Percentiles rank a stretch among this genome's conserved stretches.
phyloP scores from a whole-genome alignment of 148 eudicot species.

The Rhododendron molle region DNA sequence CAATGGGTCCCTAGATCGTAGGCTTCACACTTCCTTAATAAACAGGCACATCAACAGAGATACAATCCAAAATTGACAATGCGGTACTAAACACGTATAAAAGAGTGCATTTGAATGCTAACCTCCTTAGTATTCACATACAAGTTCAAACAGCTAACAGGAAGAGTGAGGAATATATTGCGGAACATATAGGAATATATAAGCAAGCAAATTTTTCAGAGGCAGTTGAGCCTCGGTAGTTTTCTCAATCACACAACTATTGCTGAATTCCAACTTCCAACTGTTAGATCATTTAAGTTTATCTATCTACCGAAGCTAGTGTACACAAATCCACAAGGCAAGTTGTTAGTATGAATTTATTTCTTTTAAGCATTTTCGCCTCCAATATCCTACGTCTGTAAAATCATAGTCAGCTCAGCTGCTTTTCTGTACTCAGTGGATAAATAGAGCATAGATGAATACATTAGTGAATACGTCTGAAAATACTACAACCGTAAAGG shows the following conservation, averaged over 20 bases:
- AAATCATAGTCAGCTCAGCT: background rate
- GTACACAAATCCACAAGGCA: background rate
- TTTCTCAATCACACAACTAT: background rate
- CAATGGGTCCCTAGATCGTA: too few species aligned
- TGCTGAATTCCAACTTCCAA: background rate
- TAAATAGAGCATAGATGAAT: background rate
- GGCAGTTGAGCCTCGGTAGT: background rate
- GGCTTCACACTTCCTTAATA: too few species aligned
- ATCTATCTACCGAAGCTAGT: background rate
- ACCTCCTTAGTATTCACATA: background rate
- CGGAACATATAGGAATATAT: background rate
- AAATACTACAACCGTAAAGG: background rate
- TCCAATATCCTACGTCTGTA: background rate
- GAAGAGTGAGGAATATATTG: background rate
- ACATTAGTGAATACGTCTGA: background rate
- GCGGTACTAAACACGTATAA: too few species aligned
- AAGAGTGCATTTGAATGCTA: background rate
- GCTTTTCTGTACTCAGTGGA: background rate
- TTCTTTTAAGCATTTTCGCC: background rate
- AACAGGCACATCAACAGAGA: too few species aligned
- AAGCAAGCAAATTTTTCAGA: background rate
- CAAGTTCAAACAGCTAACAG: background rate
- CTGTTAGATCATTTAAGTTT: background rate
- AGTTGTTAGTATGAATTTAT: background rate
- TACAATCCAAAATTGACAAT: too few species aligned